phyloP scores from a whole-genome alignment of 2,329 filamentous ascomycete species.

The Sporothrix variecibatus region DNA sequence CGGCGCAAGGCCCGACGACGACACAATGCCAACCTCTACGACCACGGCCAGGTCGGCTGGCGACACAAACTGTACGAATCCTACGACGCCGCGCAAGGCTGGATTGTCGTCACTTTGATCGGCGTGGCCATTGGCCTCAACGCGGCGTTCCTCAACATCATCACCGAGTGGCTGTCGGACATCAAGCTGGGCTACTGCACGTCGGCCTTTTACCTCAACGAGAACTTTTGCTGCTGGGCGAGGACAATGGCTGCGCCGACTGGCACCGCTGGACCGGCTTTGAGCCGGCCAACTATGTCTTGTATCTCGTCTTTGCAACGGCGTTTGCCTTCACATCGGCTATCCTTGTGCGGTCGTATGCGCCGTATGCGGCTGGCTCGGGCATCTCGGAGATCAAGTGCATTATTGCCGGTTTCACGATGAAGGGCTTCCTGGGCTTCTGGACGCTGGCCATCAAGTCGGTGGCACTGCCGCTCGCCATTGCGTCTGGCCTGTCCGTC shows the following conservation, averaged over 20 bases:
- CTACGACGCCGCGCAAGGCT: constrained; percentile 95
- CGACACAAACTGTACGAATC: constrained; percentile 77
- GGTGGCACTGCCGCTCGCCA: constrained; percentile 83
- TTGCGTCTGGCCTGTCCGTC: constrained; percentile 89
- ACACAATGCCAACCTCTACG: constrained; percentile 71
- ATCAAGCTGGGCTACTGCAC: constrained; percentile 95
- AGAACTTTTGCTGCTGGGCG: constrained; percentile 97
- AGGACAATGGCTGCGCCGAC: constrained; percentile 82
- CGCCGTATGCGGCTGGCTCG: constrained; percentile 92
- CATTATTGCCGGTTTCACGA: constrained; percentile 97
- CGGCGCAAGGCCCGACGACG: constrained; percentile 75
- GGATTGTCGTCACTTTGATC: constrained; percentile 95
- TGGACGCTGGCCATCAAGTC: constrained; percentile 95
- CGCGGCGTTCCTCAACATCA: constrained; percentile 88
- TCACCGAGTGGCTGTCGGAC: constrained; percentile 95
- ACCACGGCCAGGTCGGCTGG: constrained; percentile 71
- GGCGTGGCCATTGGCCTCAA: constrained; percentile 91
- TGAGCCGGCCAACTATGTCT: constrained; percentile 75
- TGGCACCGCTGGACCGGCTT: constrained; percentile 90
- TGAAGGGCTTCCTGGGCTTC: constrained; percentile 94
- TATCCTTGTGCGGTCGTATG: constrained; percentile 83
- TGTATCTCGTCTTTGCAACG: constrained; percentile 86
- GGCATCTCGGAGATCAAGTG: constrained; percentile 99
- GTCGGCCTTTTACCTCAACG: constrained; percentile 94
- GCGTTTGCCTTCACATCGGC: constrained; percentile 82